Evolutionary conservation across 2,329 filamentous ascomycete species (phyloP).

Genomic region (Grosmannia huntii): DNA sequence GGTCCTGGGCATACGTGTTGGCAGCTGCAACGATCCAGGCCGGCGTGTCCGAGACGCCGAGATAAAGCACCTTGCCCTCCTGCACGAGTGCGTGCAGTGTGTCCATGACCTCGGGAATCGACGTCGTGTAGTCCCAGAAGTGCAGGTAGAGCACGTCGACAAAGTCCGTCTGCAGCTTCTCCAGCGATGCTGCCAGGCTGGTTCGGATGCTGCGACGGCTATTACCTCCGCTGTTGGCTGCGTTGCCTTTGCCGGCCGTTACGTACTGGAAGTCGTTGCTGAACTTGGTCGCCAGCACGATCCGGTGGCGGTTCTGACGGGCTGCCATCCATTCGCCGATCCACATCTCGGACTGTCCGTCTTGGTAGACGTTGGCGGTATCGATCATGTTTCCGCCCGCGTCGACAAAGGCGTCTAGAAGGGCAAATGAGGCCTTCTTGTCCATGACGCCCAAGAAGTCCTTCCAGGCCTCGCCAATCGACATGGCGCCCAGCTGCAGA

Average conservation of each 20-base stretch:
- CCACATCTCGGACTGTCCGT: conserved; percentile 43
- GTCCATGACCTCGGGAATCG: conserved; percentile 29
- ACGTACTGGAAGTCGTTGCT: conserved; percentile 31
- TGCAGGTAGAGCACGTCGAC: conserved; percentile 34
- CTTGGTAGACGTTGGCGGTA: conserved; percentile 45
- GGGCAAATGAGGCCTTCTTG: conserved; percentile 14
- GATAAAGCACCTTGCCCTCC: conserved; percentile 28
- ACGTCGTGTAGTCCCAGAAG: conserved; percentile 30
- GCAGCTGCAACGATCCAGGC: conserved; percentile 27
- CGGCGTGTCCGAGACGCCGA: conserved; percentile 26
- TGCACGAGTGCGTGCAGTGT: conserved; percentile 27
- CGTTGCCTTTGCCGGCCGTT: conserved; percentile 23
- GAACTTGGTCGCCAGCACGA: conserved; percentile 45
- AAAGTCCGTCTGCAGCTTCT: conserved; percentile 30
- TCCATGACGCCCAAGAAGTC: conserved; percentile 12
- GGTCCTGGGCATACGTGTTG: conserved; percentile 24
- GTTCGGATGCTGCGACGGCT: conserved; percentile 26
- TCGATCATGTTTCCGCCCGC: conserved; percentile 58
- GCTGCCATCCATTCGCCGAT: conserved; percentile 44
- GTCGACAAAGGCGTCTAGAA: conserved; percentile 15
- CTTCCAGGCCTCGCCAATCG: conserved; percentile 17
- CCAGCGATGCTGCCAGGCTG: conserved; percentile 28
- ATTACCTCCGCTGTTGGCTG: conserved; percentile 31
- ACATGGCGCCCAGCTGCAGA: conserved; percentile 40
- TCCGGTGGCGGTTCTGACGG: conserved; percentile 35